Percentiles rank a stretch among this genome's conserved stretches.
Conservation (phyloP, 2,329 filamentous ascomycete species). For the Apiospora sp. region DNA sequence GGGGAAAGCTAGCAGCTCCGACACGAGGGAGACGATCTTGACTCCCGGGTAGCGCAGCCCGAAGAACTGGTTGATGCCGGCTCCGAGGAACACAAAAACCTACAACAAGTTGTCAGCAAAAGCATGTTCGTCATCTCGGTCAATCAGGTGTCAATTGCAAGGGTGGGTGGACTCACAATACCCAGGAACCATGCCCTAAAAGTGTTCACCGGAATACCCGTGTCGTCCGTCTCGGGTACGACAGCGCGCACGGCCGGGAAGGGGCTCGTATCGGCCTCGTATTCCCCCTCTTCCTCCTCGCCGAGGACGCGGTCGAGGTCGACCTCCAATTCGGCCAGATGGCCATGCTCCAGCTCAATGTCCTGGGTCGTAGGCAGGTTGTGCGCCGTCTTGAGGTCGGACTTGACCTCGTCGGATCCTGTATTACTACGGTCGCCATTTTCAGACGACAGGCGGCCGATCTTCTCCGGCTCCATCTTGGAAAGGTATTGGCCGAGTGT, state of each 20-base stretch:
- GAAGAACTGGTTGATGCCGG: slow-evolving; percentile 57
- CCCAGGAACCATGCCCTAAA: slow-evolving; percentile 54
- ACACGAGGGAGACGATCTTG: slow-evolving; percentile 54
- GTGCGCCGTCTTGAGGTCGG: slow-evolving; percentile 29
- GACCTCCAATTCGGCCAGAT: slow-evolving; percentile 43
- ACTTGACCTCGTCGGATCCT: slow-evolving; percentile 24
- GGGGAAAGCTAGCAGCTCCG: slow-evolving; percentile 53
- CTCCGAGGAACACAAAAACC: slow-evolving; percentile 54
- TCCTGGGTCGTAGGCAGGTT: slow-evolving; percentile 29
- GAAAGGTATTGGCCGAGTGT: no score
- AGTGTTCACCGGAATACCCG: slow-evolving; percentile 51
- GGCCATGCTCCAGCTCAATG: slow-evolving; percentile 37
- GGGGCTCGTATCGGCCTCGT: slow-evolving; percentile 41
- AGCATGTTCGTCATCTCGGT: no score
- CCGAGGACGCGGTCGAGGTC: slow-evolving; percentile 39
- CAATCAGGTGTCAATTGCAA: no score
- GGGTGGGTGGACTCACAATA: slow-evolving; percentile 40
- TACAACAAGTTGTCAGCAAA: slow-evolving; percentile 27
- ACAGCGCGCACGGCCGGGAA: slow-evolving; percentile 53
- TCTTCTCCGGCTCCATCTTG: slow-evolving; percentile 23
- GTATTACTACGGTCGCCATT: slow-evolving; percentile 8
- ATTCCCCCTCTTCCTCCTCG: slow-evolving; percentile 40
- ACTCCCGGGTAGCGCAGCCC: slow-evolving; percentile 54
- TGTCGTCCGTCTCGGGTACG: slow-evolving; percentile 51
- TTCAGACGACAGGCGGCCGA: slow-evolving; percentile 23